Percentiles rank a stretch among this genome's conserved stretches.
phyloP scores from a whole-genome alignment of 1,139 yeast species.

The Debaryomyces udenii region DNA sequence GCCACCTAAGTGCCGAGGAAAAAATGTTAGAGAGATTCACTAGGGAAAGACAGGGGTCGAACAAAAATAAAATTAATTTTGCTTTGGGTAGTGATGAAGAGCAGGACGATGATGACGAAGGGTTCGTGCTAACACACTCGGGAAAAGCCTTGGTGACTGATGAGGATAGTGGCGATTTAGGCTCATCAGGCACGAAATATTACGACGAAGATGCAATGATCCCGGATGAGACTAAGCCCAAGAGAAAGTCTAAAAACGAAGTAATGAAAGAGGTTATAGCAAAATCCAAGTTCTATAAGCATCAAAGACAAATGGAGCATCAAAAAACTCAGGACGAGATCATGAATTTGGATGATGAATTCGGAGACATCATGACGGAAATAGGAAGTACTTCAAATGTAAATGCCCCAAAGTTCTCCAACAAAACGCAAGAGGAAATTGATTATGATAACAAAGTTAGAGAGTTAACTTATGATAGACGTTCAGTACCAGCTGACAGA shows the following conservation, averaged over 20 bases:
- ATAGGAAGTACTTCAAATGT: conserved; percentile 26
- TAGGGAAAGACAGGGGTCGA: conserved; percentile 68
- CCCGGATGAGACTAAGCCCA: conserved; percentile 39
- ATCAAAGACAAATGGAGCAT: conserved; percentile 81
- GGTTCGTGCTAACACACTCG: conserved; percentile 68
- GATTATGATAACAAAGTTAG: conserved; percentile 78
- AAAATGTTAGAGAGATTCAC: conserved; percentile 95
- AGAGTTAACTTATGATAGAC: conserved; percentile 77
- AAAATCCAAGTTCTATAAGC: conserved; percentile 86
- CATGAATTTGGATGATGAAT: conserved; percentile 75
- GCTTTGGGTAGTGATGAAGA: conserved; percentile 75
- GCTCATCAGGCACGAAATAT: conserved; percentile 25
- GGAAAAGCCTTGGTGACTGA: conserved; percentile 68
- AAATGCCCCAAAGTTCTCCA: conserved; percentile 25
- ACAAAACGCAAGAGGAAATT: conserved; percentile 49
- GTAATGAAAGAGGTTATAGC: conserved; percentile 97
- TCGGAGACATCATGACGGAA: conserved; percentile 76
- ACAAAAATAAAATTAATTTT: conserved; percentile 56
- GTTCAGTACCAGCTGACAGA: conserved; percentile 96
- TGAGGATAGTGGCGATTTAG: conserved; percentile 38
- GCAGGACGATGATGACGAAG: conserved; percentile 47
- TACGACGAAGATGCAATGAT: conserved; percentile 38
- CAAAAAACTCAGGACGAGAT: conserved; percentile 71
- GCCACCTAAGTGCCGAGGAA: conserved; percentile 76
- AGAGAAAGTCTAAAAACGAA: conserved; percentile 87